Evolutionary conservation across 352 stramenopile species (phyloP).

Genomic region (Phytophthora sojae): DNA sequence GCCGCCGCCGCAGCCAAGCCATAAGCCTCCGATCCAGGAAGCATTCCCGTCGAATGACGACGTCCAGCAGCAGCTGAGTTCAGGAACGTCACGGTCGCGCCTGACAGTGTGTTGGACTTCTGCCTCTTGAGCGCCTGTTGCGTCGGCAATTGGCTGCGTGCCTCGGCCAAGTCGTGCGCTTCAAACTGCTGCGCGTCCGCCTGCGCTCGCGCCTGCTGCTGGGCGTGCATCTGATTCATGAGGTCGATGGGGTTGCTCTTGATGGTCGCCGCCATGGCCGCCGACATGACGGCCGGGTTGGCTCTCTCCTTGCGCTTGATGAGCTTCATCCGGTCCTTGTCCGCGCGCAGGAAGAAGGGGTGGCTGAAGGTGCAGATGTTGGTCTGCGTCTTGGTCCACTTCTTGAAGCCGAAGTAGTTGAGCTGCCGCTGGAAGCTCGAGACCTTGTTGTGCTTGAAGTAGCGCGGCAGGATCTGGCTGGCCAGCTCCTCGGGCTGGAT

Average conservation of each 20-base stretch:
- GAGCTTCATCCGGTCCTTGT: conserved; percentile 76
- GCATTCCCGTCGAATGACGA: conserved; percentile 57
- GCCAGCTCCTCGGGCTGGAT: conserved; percentile 67
- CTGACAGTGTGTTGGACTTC: conserved; percentile 45
- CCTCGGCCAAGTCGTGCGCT: conserved; percentile 29
- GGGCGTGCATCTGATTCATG: conserved; percentile 15
- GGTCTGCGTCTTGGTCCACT: conserved; percentile 85
- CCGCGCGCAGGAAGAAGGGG: conserved; percentile 63
- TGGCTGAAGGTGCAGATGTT: conserved; percentile 81
- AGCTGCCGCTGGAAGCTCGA: conserved; percentile 81
- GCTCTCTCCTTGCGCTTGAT: conserved; percentile 77
- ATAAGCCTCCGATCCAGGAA: conserved; percentile 46
- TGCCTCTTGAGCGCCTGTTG: conserved; percentile 49
- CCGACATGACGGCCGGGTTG: conserved; percentile 25
- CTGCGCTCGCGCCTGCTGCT: conserved; percentile 18
- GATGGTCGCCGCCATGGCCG: conserved; percentile 19
- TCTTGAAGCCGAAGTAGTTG: conserved; percentile 88
- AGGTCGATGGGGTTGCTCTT: conserved; percentile 29
- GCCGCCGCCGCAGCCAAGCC: conserved; percentile 38
- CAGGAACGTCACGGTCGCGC: conserved; percentile 36
- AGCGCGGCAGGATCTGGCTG: conserved; percentile 64
- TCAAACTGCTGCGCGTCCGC: conserved; percentile 21
- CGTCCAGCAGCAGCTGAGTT: conserved; percentile 42
- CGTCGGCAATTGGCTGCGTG: conserved; percentile 30
- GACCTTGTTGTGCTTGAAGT: conserved; percentile 87